A percentile compares a stretch with the other conserved stretches of the same genome.
phyloP scores from a whole-genome alignment of 2,329 filamentous ascomycete genomes.

The Myriosclerotinia scirpicola region DNA sequence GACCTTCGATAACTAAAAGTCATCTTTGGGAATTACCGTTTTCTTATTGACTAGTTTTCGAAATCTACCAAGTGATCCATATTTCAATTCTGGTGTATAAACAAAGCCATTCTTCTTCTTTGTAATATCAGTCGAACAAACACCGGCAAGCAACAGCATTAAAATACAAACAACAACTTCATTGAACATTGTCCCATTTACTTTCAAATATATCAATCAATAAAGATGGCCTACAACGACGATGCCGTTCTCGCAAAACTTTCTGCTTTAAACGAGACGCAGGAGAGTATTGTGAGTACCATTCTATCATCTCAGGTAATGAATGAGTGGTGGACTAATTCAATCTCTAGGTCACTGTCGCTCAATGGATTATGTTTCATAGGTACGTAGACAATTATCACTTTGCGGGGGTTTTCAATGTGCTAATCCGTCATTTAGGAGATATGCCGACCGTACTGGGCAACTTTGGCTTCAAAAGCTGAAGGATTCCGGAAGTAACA shows the following conservation, averaged over 20 bases:
- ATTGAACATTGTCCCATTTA: slow-evolving; percentile 6
- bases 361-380: slow-evolving; percentile 99
- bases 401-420: slow-evolving; percentile 2
- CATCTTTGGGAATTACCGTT: background rate
- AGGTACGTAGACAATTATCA: slow-evolving; percentile 56
- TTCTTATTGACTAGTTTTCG: background rate
- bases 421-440: slow-evolving; percentile 53
- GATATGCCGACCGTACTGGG: slow-evolving; percentile 88
- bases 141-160: slow-evolving; percentile 13
- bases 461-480: slow-evolving; percentile 89
- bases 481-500: slow-evolving; percentile 81
- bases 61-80: slow-evolving; percentile 5
- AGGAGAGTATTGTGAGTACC: slow-evolving; percentile 75
- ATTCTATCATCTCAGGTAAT: background rate
- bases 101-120: slow-evolving; percentile 9
- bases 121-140: slow-evolving; percentile 9
- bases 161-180: slow-evolving; percentile 14
- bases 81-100: slow-evolving; percentile 7
- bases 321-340: slow-evolving; percentile 21
- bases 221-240: slow-evolving; percentile 86
- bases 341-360: slow-evolving; percentile 65
- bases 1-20: background rate
- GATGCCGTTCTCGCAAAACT: slow-evolving; percentile 94
- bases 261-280: slow-evolving; percentile 91
- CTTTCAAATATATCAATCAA: background rate